These are phyloP conservation scores for Ophiocordyceps polyrhachis-furcata DNA, from an alignment of 2,329 filamentous ascomycete genomes.

Conservation along the genomic window DNA sequence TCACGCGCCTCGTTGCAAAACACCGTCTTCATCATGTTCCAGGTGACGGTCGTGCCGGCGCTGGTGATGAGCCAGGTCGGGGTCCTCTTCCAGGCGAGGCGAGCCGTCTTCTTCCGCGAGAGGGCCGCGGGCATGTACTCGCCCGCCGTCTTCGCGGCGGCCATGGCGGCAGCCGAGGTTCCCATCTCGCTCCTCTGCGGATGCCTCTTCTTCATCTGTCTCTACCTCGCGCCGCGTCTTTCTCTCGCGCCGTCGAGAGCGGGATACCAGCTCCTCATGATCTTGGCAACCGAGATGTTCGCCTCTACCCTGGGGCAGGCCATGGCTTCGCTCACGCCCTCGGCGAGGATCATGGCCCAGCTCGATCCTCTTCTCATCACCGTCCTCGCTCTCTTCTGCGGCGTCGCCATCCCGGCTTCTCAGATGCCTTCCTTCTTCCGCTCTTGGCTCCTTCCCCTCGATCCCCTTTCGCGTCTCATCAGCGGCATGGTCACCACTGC, in stretches of 20 bases:
- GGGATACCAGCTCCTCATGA: constrained; percentile 74
- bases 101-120: constrained; percentile 74
- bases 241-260: constrained; percentile 42
- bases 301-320: constrained; percentile 63
- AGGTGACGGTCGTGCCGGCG: constrained; percentile 67
- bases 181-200: constrained; percentile 71
- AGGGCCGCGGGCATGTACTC: constrained; percentile 74
- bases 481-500: constrained; percentile 64
- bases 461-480: constrained; percentile 69
- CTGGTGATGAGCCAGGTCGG: constrained; percentile 73
- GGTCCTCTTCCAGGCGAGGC: constrained; percentile 58
- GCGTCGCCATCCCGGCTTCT: constrained; percentile 61
- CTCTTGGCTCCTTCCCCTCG: constrained; percentile 63
- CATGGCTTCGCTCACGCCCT: constrained; percentile 59
- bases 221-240: constrained; percentile 75
- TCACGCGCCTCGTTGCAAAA: constrained; percentile 64
- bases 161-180: constrained; percentile 67
- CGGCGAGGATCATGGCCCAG: constrained; percentile 59
- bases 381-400: constrained; percentile 71
- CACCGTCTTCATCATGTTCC: constrained; percentile 79
- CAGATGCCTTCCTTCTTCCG: constrained; percentile 68
- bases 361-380: constrained; percentile 72
- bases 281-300: constrained; percentile 71
- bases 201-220: constrained; percentile 59
- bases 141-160: constrained; percentile 56